Conservation (phyloP, 371 early-diverging fungal species). For the Phascolomyces articulosus region DNA sequence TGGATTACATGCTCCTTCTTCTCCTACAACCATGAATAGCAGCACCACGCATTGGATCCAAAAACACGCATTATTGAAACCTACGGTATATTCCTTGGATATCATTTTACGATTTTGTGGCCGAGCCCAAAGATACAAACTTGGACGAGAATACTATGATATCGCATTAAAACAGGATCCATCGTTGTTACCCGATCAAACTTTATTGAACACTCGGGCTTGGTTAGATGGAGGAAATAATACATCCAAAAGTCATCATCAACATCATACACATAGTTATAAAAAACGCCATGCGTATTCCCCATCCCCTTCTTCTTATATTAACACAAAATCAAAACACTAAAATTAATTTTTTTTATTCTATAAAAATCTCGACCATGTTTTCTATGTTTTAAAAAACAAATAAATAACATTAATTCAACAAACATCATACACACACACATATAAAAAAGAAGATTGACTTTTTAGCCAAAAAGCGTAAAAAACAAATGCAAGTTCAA, state of each 20-base stretch:
- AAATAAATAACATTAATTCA: neutral
- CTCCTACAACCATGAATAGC: constrained; percentile 4
- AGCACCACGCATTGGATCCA: neutral
- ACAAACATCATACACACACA: too few relatives aligned
- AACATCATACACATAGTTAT: too few relatives aligned
- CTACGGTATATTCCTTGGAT: constrained; percentile 27
- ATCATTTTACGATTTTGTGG: constrained; percentile 35
- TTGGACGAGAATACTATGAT: constrained; percentile 32
- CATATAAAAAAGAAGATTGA: neutral
- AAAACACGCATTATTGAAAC: constrained; percentile 21
- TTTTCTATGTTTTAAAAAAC: neutral
- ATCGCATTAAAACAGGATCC: constrained; percentile 27
- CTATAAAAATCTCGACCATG: too few relatives aligned
- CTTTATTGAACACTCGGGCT: neutral
- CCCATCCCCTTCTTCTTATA: too few relatives aligned
- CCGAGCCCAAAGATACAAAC: constrained; percentile 19
- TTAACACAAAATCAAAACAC: too few relatives aligned
- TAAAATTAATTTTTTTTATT: too few relatives aligned
- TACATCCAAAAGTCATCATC: neutral
- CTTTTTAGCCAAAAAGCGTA: neutral
- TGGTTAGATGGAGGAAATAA: constrained; percentile 15
- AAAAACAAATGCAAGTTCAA: neutral
- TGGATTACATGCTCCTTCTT: constrained; percentile 22
- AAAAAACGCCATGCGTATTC: too few relatives aligned
- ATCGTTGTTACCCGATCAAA: constrained; percentile 21